Conservation (phyloP, 2,329 filamentous ascomycete genomes). For the Cladorrhinum sp. region DNA sequence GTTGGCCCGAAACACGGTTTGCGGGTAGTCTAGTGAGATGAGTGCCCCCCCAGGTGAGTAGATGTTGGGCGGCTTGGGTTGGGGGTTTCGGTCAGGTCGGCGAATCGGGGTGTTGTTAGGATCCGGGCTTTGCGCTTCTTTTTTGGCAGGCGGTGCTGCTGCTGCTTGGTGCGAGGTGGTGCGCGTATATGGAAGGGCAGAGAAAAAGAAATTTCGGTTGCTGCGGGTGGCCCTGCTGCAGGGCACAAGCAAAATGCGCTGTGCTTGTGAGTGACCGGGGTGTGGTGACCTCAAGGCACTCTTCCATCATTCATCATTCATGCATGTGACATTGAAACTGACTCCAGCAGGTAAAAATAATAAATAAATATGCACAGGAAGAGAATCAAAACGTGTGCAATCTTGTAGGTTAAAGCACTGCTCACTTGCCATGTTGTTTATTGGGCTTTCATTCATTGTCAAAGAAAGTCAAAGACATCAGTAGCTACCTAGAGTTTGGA, state of each 20-base stretch:
- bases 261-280: neutral
- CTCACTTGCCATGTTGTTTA: neutral
- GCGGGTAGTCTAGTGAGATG: neutral
- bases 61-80: neutral
- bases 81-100: neutral
- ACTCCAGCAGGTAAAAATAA: neutral
- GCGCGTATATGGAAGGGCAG: conserved; percentile 2
- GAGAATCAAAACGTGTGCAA: neutral
- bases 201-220: conserved; percentile 23
- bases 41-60: neutral
- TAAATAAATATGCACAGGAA: neutral
- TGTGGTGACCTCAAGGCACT: neutral
- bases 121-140: neutral
- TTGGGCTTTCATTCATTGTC: neutral
- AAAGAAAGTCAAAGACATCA: neutral
- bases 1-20: conserved; percentile 18
- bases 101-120: conserved; percentile 7
- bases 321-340: conserved; percentile 7
- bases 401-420: neutral
- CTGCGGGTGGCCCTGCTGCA: conserved; percentile 13
- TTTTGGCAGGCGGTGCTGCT: neutral
- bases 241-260: neutral
- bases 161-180: too few relatives aligned
- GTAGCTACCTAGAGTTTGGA: too few relatives aligned
- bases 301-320: neutral